phyloP scores from a whole-genome alignment of 805 yeast genomes.

The Lipomyces sp. region DNA sequence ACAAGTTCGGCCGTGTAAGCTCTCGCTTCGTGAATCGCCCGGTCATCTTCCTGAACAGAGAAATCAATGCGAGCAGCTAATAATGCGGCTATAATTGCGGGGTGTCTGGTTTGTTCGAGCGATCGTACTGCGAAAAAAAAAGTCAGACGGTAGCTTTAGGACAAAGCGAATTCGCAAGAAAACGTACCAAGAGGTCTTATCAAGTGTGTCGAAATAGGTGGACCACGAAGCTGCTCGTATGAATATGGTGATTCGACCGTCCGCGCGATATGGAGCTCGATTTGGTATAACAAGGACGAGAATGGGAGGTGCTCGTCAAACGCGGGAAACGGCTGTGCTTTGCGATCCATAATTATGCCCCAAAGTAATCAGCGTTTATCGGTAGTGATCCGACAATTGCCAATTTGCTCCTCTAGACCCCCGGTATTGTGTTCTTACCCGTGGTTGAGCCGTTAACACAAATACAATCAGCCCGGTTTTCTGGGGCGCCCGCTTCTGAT shows the following conservation, averaged over 20 bases:
- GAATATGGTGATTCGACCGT: slow-evolving; percentile 43
- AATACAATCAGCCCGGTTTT: too few species aligned
- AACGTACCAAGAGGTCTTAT: slow-evolving; percentile 40
- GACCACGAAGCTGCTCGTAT: slow-evolving; percentile 41
- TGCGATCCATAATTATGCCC: slow-evolving; percentile 22
- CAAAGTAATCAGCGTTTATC: not conserved
- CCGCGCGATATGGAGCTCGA: slow-evolving; percentile 39
- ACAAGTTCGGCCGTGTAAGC: slow-evolving; percentile 44
- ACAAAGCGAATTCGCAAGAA: not conserved
- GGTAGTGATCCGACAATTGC: not conserved
- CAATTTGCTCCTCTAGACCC: not conserved
- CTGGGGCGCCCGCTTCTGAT: too few species aligned
- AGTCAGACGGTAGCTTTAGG: not conserved
- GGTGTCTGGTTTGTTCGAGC: slow-evolving; percentile 39
- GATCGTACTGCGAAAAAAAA: slow-evolving; percentile 27
- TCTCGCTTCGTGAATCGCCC: slow-evolving; percentile 42
- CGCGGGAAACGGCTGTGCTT: slow-evolving; percentile 39
- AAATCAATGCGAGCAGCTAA: slow-evolving; percentile 43
- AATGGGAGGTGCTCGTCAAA: slow-evolving; percentile 38
- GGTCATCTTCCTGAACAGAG: slow-evolving; percentile 38
- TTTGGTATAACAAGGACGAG: slow-evolving; percentile 38
- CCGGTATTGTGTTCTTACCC: not conserved
- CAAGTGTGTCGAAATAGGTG: slow-evolving; percentile 39
- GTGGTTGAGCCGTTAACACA: not conserved
- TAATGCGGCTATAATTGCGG: slow-evolving; percentile 43